Evolutionary conservation across 2,329 filamentous ascomycete species (phyloP).

Genomic region (Coniella vitis): DNA sequence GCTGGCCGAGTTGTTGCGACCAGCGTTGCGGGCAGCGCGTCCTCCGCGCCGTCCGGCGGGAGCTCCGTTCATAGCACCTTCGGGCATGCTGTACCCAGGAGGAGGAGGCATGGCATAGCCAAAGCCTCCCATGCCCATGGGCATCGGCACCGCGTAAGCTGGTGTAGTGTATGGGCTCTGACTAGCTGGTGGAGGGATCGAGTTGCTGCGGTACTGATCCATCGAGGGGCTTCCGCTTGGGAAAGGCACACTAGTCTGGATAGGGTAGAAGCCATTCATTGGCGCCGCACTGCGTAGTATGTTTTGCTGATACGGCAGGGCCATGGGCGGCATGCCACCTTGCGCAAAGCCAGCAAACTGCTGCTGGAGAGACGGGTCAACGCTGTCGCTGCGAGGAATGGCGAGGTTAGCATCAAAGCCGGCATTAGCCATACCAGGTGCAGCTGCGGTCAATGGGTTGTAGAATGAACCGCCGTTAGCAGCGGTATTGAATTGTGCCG

Average conservation of each 20-base stretch:
- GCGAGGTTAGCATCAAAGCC: constrained; percentile 48
- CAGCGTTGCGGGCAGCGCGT: constrained; percentile 10
- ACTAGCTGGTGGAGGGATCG: constrained; percentile 39
- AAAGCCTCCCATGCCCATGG: constrained; percentile 33
- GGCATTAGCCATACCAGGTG: constrained; percentile 23
- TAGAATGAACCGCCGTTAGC: constrained; percentile 44
- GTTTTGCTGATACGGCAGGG: constrained; percentile 52
- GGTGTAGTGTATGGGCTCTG: constrained; percentile 43
- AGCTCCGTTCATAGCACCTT: constrained; percentile 13
- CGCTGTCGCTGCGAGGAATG: constrained; percentile 45
- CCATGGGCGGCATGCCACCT: constrained; percentile 42
- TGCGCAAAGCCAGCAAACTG: constrained; percentile 44
- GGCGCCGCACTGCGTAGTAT: constrained; percentile 49
- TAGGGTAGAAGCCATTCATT: constrained; percentile 52
- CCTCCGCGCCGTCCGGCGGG: constrained; percentile 13
- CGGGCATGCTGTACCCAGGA: constrained; percentile 12
- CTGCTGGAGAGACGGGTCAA: constrained; percentile 40
- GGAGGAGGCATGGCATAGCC: constrained; percentile 29
- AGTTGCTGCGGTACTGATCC: constrained; percentile 51
- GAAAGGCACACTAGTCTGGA: constrained; percentile 51
- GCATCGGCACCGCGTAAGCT: constrained; percentile 40
- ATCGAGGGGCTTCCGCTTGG: constrained; percentile 39
- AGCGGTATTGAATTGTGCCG: constrained; percentile 29
- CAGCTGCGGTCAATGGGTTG: constrained; percentile 39
- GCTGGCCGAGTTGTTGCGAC: constrained; percentile 14